A percentile compares a stretch with the other conserved stretches of the same genome.
Conservation (phyloP, 2,329 filamentous ascomycete species). For the Phoma sp. region DNA sequence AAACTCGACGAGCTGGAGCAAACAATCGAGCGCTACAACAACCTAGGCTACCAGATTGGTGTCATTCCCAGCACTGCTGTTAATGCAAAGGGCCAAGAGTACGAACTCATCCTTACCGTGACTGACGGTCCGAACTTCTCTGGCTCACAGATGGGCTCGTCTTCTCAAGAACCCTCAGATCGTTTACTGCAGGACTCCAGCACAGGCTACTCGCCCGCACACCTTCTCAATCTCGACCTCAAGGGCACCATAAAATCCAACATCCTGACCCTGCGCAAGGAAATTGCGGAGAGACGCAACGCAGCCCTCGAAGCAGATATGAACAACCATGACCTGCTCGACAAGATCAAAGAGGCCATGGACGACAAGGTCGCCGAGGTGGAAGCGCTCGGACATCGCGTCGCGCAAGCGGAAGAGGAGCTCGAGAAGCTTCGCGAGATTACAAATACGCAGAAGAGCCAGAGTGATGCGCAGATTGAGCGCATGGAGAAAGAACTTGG, state of each 20-base stretch:
- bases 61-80: conserved; percentile 84
- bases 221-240: conserved; percentile 88
- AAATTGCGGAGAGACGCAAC: conserved; percentile 88
- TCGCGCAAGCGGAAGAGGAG: conserved; percentile 88
- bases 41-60: conserved; percentile 89
- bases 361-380: conserved; percentile 95
- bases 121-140: conserved; percentile 79
- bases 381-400: conserved; percentile 86
- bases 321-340: conserved; percentile 91
- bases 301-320: conserved; percentile 87
- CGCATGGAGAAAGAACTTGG: conserved; percentile 99
- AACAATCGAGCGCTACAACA: conserved; percentile 90
- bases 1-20: conserved; percentile 93
- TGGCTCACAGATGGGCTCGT: conserved; percentile 57
- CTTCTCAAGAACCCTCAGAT: conserved; percentile 63
- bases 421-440: conserved; percentile 92
- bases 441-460: conserved; percentile 85
- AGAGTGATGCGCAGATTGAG: conserved; percentile 92
- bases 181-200: conserved; percentile 81
- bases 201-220: conserved; percentile 87
- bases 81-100: conserved; percentile 85
- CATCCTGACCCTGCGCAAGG: conserved; percentile 81
- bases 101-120: conserved; percentile 83
- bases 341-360: conserved; percentile 95
- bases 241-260: conserved; percentile 81